A percentile compares a stretch with the other conserved stretches of the same genome.
Evolutionary conservation across 805 yeast genomes (phyloP).

Genomic region (Komagataella ulmi): DNA sequence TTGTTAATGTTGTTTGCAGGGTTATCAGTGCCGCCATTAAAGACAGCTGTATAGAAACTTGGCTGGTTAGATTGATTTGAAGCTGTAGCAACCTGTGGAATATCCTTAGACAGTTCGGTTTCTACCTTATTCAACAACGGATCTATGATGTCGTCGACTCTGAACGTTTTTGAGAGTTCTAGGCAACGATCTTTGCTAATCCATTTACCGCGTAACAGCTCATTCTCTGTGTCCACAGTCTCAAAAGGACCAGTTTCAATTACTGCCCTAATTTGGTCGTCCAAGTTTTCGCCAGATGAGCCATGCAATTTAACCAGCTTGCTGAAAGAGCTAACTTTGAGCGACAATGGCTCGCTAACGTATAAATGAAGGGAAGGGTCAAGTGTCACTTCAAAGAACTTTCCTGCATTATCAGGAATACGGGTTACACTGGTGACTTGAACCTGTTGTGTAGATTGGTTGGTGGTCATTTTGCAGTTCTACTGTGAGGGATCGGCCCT

Average conservation of each 20-base stretch:
- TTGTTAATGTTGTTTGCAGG: neutral
- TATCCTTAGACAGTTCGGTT: neutral
- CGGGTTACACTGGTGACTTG: neutral
- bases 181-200: neutral
- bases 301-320: neutral
- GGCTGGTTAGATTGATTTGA: neutral
- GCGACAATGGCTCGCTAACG: neutral
- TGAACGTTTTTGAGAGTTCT: neutral
- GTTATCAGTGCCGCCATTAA: slow-evolving; percentile 1
- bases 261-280: neutral
- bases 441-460: neutral
- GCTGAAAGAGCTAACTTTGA: neutral
- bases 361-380: neutral
- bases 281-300: slow-evolving; percentile 2
- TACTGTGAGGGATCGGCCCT: neutral
- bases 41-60: neutral
- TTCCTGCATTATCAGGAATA: neutral
- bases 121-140: neutral
- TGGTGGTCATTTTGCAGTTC: neutral
- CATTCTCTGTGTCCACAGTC: neutral
- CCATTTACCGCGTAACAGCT: neutral
- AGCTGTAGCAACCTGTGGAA: neutral
- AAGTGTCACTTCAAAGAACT: neutral
- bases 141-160: neutral
- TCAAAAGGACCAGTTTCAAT: slow-evolving; percentile 1